Evolutionary conservation across 768 basidiomycete genomes (phyloP), one percentile per base, ranked within the genome.

Genomic region (Rhodotorula sphaerocarpa): DNA sequence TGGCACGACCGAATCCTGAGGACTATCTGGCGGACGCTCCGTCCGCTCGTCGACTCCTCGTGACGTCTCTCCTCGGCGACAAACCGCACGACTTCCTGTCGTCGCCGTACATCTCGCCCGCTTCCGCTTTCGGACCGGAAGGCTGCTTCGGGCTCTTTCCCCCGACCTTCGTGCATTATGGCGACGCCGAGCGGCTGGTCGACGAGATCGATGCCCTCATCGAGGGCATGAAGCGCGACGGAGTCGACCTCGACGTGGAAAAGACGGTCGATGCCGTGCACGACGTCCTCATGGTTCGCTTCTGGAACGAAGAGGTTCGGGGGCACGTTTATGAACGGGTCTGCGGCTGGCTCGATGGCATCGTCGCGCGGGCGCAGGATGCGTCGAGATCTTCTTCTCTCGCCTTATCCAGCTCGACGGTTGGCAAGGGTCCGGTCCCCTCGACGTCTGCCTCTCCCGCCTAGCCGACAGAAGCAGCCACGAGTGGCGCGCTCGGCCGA

Each of bases 11-110:
- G 3, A 64, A 68, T 33, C 62, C 62, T 1, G 53, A 59, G 23
- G 67, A 68, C 47, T 68, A 68, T 56, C 67, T 68, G 30, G 31
- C 59, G 41, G 67, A 68, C 61, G 59, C 55, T n/a, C 62, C 62
- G 2, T 46, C 59, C 20, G 62, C 62, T 12, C 62, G 67, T 23
- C 39, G 56, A 11, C 59, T 64, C 27, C 59, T 68, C 55, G 57
- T 68, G 25, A 50, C 59, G 25, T 58, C 55, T 23, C 59, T 68
- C 36, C 62, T 68, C 43, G 67, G 67, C 18, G 14, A 36, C 25
- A 60, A 68, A 30, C 66, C 62, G 2, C 62, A 59, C 44, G 56
- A 54, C 23, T 57, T 31, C 47, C 52, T 68, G 28, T 41, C 52
- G 25, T 61, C 55, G 7, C 59, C 62, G 1, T 68, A 64, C 56